Percentiles rank a stretch among this genome's conserved stretches.
phyloP scores from a whole-genome alignment of 1,284 basidiomycete genomes.

The Ganoderma boninense region DNA sequence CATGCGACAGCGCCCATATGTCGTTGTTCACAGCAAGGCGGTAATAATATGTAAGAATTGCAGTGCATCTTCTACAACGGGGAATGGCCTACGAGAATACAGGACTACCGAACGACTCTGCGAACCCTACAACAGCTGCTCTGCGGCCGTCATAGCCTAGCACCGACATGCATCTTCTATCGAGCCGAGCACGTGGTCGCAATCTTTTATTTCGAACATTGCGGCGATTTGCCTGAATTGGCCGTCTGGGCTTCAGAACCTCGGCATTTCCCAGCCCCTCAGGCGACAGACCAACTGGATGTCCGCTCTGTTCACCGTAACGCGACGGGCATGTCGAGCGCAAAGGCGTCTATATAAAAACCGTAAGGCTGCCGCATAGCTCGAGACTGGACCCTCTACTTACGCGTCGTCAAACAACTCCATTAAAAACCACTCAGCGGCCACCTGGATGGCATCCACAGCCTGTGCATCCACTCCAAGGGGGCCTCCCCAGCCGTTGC shows the following conservation, averaged over 20 bases:
- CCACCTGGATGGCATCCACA: slow-evolving; percentile 91
- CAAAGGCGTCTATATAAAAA: not conserved
- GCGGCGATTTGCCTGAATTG: too few relatives aligned
- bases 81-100: not conserved
- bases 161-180: not conserved
- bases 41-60: too few relatives aligned
- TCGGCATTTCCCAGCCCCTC: not conserved
- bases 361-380: not conserved
- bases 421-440: slow-evolving; percentile 92
- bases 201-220: not conserved
- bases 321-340: not conserved
- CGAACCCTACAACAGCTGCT: not conserved
- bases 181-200: not conserved
- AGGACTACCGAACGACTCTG: not conserved
- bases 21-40: too few relatives aligned
- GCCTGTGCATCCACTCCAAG: slow-evolving; percentile 90
- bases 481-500: slow-evolving; percentile 67
- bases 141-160: not conserved
- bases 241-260: too few relatives aligned
- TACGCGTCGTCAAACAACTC: slow-evolving; percentile 97
- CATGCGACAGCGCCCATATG: not conserved
- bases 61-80: too few relatives aligned
- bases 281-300: not conserved
- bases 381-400: slow-evolving; percentile 42
- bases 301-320: not conserved